Conservation (phyloP, 148 eudicot species). For the Rheum nobile region DNA sequence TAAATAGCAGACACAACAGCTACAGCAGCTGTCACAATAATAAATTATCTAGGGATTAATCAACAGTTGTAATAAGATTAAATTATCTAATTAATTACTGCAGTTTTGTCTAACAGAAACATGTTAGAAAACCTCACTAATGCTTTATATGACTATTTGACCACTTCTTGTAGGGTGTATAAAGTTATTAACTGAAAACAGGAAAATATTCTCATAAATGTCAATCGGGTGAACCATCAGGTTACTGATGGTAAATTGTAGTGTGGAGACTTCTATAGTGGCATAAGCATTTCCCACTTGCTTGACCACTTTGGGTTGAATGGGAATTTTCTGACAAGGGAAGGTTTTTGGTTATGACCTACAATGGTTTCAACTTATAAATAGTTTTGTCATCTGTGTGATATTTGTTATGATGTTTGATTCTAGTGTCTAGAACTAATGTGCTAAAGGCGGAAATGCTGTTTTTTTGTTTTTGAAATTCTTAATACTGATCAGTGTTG, state of each 20-base stretch:
- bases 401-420: neutral
- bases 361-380: neutral
- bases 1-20: no score
- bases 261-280: no score
- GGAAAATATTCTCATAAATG: neutral
- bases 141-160: neutral
- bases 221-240: neutral
- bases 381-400: neutral
- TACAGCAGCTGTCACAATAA: no score
- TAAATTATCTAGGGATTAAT: no score
- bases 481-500: no score
- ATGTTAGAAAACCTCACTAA: neutral
- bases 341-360: neutral
- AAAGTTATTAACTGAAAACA: neutral
- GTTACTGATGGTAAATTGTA: neutral
- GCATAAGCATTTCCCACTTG: neutral
- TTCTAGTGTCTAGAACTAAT: neutral
- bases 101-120: no score
- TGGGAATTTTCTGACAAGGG: neutral
- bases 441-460: neutral
- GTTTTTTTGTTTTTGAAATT: neutral
- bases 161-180: neutral
- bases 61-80: no score
- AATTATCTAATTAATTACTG: no score
- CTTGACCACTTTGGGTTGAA: neutral